Conservation (phyloP, 1,139 yeast genomes). For the Ashbya aceris region DNA sequence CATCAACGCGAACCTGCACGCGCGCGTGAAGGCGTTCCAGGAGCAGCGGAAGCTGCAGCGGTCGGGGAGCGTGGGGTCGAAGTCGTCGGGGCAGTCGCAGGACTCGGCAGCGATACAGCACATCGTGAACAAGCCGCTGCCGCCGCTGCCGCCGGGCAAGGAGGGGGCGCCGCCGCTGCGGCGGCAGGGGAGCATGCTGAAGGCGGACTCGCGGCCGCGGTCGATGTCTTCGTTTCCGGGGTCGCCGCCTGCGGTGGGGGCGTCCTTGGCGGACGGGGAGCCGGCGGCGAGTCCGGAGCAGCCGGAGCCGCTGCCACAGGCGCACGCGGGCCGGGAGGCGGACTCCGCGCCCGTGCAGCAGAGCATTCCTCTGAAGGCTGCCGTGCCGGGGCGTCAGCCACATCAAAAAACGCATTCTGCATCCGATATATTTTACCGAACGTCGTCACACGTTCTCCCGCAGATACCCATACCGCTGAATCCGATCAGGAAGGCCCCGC, state of each 20-base stretch:
- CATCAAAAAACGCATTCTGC: too few species aligned
- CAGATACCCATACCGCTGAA: constrained; percentile 11
- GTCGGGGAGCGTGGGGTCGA: constrained; percentile 23
- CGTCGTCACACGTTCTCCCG: too few species aligned
- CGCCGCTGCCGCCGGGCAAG: constrained; percentile 21
- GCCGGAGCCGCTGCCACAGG: constrained; percentile 7
- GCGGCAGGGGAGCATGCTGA: constrained; percentile 5
- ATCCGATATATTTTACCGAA: too few species aligned
- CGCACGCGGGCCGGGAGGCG: neutral
- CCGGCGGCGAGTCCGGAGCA: constrained; percentile 3
- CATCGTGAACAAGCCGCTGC: constrained; percentile 26
- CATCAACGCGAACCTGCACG: constrained; percentile 60
- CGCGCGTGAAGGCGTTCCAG: constrained; percentile 66
- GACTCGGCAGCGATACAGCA: constrained; percentile 18
- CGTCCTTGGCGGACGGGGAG: neutral
- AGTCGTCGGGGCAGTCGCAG: constrained; percentile 7
- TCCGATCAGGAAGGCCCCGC: constrained; percentile 23
- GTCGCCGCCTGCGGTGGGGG: neutral
- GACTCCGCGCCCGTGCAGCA: constrained; percentile 2
- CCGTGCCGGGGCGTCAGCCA: too few species aligned
- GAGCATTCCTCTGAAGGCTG: constrained; percentile 4
- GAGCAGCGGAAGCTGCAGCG: constrained; percentile 46
- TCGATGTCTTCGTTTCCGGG: neutral
- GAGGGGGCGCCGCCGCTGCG: constrained; percentile 9
- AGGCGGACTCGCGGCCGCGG: neutral